Percentiles rank a stretch among this genome's conserved stretches.
phyloP scores from a whole-genome alignment of 2,329 filamentous ascomycete species.

The Geoglossum cookeanum region DNA sequence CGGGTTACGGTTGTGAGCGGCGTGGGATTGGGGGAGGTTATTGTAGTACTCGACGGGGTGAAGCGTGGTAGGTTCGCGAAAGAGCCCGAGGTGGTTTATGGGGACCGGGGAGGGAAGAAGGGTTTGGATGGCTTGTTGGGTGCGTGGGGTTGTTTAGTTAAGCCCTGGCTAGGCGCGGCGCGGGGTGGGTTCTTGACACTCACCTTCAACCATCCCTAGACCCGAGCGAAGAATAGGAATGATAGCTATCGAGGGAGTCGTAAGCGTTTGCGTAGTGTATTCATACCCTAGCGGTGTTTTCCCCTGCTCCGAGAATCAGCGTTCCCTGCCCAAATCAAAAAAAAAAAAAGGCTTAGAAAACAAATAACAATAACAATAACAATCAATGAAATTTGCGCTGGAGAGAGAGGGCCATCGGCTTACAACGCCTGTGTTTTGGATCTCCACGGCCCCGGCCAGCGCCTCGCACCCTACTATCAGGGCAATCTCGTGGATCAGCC shows the following conservation, averaged over 20 bases:
- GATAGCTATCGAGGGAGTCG: slow-evolving; percentile 52
- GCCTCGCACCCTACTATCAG: slow-evolving; percentile 71
- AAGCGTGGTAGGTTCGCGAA: slow-evolving; percentile 72
- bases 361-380: not conserved
- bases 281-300: slow-evolving; percentile 66
- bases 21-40: slow-evolving; percentile 64
- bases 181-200: not conserved
- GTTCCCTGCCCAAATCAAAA: not conserved
- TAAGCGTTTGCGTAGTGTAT: slow-evolving; percentile 46
- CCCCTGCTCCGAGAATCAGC: slow-evolving; percentile 1
- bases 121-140: slow-evolving; percentile 43
- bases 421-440: slow-evolving; percentile 38
- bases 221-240: slow-evolving; percentile 88
- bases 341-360: not conserved
- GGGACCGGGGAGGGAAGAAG: slow-evolving; percentile 65
- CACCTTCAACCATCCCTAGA: slow-evolving; percentile 62
- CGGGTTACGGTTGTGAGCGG: slow-evolving; percentile 16
- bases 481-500: slow-evolving; percentile 69
- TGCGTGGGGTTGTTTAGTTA: slow-evolving; percentile 16
- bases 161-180: not conserved
- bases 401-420: slow-evolving; percentile 33
- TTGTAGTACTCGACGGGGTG: slow-evolving; percentile 96
- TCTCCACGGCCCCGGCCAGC: slow-evolving; percentile 33
- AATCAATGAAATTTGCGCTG: not conserved
- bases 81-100: slow-evolving; percentile 86